phyloP scores from a whole-genome alignment of 768 basidiomycete species.

The Podaxis carcinomalis region DNA sequence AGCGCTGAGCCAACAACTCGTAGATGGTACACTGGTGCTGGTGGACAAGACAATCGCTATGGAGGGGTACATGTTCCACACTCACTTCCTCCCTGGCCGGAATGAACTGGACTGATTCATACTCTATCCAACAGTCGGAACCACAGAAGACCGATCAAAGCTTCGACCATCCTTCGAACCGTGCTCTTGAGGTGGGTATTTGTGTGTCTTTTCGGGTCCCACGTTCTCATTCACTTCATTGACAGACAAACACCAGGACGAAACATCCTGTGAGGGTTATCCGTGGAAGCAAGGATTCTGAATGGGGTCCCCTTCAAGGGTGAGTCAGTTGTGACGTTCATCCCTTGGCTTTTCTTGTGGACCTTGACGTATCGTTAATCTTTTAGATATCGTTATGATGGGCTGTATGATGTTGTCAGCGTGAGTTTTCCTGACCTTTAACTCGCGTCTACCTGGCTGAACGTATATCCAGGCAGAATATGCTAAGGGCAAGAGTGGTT shows the following conservation, averaged over 20 bases:
- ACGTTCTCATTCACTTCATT: background rate
- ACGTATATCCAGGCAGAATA: background rate
- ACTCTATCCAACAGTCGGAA: conserved; percentile 8
- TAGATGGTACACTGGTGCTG: conserved; percentile 40
- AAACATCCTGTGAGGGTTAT: conserved; percentile 36
- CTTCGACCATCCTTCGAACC: conserved; percentile 31
- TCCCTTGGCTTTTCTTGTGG: conserved; percentile 9
- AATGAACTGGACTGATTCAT: conserved; percentile 15
- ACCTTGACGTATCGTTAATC: conserved; percentile 15
- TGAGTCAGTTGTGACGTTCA: conserved; percentile 12
- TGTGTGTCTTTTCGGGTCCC: background rate
- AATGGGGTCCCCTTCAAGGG: conserved; percentile 2
- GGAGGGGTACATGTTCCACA: background rate
- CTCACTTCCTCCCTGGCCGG: background rate
- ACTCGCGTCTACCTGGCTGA: background rate
- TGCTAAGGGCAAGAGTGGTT: conserved; percentile 4
- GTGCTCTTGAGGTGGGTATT: conserved; percentile 17
- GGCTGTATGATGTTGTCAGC: conserved; percentile 26
- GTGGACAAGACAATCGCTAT: conserved; percentile 15
- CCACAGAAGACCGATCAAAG: conserved; percentile 28
- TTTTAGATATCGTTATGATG: conserved; percentile 38
- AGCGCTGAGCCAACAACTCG: background rate
- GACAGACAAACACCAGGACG: conserved; percentile 27
- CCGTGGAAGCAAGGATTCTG: conserved; percentile 25
- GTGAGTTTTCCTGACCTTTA: background rate